Evolutionary conservation across 768 basidiomycete genomes (phyloP), one percentile per base, ranked within the genome.

Genomic region (Amanita polypyramis): DNA sequence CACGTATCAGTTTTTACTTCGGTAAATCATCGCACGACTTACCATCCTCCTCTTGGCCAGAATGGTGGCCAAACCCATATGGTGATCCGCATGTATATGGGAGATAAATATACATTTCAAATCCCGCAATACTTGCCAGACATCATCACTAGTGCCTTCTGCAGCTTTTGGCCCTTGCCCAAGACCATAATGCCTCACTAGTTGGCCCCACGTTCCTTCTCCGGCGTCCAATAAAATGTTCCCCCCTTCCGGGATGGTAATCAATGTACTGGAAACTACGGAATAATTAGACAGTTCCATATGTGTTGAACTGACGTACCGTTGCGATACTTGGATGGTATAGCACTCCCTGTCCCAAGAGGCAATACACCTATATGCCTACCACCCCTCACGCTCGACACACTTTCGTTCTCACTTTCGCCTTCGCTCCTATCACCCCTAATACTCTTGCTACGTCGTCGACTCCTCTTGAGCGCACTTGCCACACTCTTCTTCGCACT

Each of bases 51-150:
- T 74, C 66, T 82, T 77, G 0, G 77, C 69, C 14, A 98, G 69
- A 6, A 98, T 66, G 50, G 80, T 78, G 0, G 81, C 73, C 29
- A 94, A 61, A 6, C 95, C 94, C 34, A 85, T 74, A 59, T 96
- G 94, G 62, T 97, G 95, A 58, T 97, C 95, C 0, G 76, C 94
- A 58, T 96, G 95, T 55, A 85, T 75, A 60, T 98, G 95, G 52
- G 87, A 91, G 51, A 95, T 70, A 61, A 82, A 96, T 32, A 98
- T 74, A 58, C 87, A 80, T 56, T 77, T 83, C 10, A 93, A 62
- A 43, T 84, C 69, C n/a, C 80, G 68, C 44, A 93, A 66, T 11
- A 82, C 70, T 10, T 77, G 59, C 71, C 77, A 77, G 2, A 76
- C 77, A 47, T 70, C 70, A 8, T 58, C 53, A 0, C 62, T 50